Evolutionary conservation across 768 basidiomycete species (phyloP).

Genomic region (Boletus speciosus): DNA sequence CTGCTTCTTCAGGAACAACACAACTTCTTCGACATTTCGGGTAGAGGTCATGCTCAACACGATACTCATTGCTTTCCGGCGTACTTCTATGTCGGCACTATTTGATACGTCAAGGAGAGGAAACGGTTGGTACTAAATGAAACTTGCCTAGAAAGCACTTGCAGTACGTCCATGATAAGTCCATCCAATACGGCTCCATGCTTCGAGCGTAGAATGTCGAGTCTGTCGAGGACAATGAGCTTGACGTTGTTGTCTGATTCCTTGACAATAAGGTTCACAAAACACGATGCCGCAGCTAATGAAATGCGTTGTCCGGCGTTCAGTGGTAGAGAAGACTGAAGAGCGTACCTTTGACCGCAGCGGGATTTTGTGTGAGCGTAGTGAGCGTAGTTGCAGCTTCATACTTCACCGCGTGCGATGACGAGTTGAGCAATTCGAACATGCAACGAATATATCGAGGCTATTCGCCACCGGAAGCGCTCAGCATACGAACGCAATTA

Average conservation of each 20-base stretch:
- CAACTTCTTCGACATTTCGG: slow-evolving; percentile 95
- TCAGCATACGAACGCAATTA: slow-evolving; percentile 4
- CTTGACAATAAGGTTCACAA: slow-evolving; percentile 87
- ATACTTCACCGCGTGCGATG: slow-evolving; percentile 94
- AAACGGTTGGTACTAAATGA: background rate
- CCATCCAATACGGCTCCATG: slow-evolving; percentile 88
- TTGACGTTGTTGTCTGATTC: slow-evolving; percentile 99
- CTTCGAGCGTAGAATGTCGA: slow-evolving; percentile 75
- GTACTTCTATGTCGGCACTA: slow-evolving; percentile 95
- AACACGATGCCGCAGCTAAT: slow-evolving; percentile 81
- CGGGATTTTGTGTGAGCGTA: slow-evolving; percentile 89
- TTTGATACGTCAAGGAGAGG: background rate
- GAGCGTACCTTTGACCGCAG: slow-evolving; percentile 83
- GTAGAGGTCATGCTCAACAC: slow-evolving; percentile 91
- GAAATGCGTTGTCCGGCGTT: background rate
- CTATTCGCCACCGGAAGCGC: slow-evolving; percentile 36
- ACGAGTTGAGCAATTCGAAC: slow-evolving; percentile 85
- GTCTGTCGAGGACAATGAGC: slow-evolving; percentile 90
- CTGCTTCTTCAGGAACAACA: slow-evolving; percentile 95
- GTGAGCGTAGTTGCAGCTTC: slow-evolving; percentile 96
- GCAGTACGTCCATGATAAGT: slow-evolving; percentile 93
- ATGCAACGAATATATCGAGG: slow-evolving; percentile 92
- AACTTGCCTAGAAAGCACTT: slow-evolving; percentile 74
- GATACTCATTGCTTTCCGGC: slow-evolving; percentile 85
- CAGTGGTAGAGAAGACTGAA: background rate